A percentile compares a stretch with the other conserved stretches of the same genome.
These are phyloP conservation scores for Aspergillus caelatus DNA, from an alignment of 2,329 filamentous ascomycete species.

Conservation along the genomic window DNA sequence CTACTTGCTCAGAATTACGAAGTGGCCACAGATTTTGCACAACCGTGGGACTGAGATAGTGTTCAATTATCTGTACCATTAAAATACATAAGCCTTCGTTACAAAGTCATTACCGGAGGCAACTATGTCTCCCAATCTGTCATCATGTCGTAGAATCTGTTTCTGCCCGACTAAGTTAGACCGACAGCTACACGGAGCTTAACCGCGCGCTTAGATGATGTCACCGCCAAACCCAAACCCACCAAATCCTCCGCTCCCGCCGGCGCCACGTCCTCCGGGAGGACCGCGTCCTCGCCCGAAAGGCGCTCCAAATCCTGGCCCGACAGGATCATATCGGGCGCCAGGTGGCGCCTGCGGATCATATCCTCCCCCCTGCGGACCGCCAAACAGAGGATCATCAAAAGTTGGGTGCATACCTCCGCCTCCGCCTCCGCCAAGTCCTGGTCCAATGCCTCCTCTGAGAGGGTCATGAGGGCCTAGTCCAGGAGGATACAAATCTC, in stretches of 20 bases:
- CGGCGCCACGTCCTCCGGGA: conserved; percentile 43
- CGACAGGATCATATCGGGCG: conserved; percentile 86
- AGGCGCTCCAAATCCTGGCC: conserved; percentile 63
- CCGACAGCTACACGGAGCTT: not conserved
- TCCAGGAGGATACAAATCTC: conserved; percentile 85
- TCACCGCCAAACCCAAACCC: conserved; percentile 57
- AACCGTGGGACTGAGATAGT: not conserved
- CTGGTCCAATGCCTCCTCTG: conserved; percentile 65
- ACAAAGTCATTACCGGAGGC: not conserved
- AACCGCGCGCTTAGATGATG: conserved; percentile 39
- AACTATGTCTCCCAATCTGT: not conserved
- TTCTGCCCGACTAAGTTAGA: not conserved
- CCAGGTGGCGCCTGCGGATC: conserved; percentile 81
- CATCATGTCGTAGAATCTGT: conserved; percentile 2
- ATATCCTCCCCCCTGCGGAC: conserved; percentile 55
- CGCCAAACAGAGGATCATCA: conserved; percentile 82
- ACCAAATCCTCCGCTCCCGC: conserved; percentile 52
- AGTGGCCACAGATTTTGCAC: not conserved
- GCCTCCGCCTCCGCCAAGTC: conserved; percentile 64
- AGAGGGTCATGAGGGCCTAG: conserved; percentile 85
- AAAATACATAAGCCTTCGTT: not conserved
- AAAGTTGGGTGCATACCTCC: conserved; percentile 97
- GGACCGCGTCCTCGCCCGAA: conserved; percentile 41
- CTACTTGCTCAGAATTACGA: not conserved
- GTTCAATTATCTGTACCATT: not conserved